Evolutionary conservation across 2,329 filamentous ascomycete species (phyloP), one percentile per base, ranked within the genome.

Genomic region (Sarocladium kiliense): DNA sequence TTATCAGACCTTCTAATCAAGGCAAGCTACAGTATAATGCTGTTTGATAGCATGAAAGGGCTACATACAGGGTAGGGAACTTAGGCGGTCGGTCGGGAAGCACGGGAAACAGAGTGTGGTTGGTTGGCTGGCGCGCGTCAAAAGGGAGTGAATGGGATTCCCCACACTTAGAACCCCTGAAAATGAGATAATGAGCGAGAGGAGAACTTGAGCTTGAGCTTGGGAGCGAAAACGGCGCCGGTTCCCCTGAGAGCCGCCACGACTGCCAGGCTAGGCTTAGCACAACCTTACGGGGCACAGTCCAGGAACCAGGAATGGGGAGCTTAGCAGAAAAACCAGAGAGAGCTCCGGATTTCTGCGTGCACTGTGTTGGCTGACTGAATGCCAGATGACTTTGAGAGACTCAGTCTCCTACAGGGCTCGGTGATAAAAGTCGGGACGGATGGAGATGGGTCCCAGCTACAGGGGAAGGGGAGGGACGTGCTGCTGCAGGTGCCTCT

Each of bases 161-260:
- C 19, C 39, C 39, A 44, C 44, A 30, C 19, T n/a, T 9, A 47
- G 12, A 47, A 47, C 44, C 44, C 44, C 44, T 47, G 44, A 47
- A 47, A 27, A 44, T 21, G n/a, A 23, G 23, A 44, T 39, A 19
- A 44, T 21, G 19, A 44, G 39, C 9, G n/a, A 14, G 10, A 44
- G 23, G n/a, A 18, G n/a, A 44, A 18, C 39, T 44, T 23, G 21
- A 47, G 44, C 44, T 44, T 11, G 39, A 27, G 44, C 44, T 47
- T 47, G 23, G 25, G 44, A 47, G 21, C n/a, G 21, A 5, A 25
- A 25, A 44, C 19, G 21, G 41, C 41, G 7, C 18, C 18, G 18
- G 18, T 18, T 44, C 41, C 7, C 41, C 18, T 19, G 21, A 44
- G 19, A 21, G 44, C 44, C 44, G 39, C 44, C 44, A 16, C 44